Evolutionary conservation across 2,329 filamentous ascomycete genomes (phyloP), one percentile per base, ranked within the genome.

Genomic region (Pseudogymnoascus sp.): DNA sequence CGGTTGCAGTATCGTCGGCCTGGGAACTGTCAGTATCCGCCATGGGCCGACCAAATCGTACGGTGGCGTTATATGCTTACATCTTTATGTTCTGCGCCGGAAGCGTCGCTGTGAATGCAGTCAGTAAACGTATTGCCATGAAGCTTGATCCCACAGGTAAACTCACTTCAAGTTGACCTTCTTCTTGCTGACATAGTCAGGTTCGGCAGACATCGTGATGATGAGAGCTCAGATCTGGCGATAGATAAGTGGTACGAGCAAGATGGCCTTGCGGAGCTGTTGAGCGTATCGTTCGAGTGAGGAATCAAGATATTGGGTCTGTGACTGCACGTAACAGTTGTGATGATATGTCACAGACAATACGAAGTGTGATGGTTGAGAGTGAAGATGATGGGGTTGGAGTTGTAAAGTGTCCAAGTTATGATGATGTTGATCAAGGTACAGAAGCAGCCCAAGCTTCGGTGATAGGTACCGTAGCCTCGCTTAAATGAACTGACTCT

Each of bases 1-100:
- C 95, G 53, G 95, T 99, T 62, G 95, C 86, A 67, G 88, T 91
- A 75, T 96, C 95, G 76, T 97, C 90, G 72, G 91, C 87, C 87
- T 96, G 73, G 65, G 31, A 44, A 33, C 65, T 64, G 74, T 81
- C 70, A 77, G 74, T 71, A 69, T 70, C 44, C 10, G 44, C 64
- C 65, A 63, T 61, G 42, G 64, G 62, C 61, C 67, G 70, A 68
- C 63, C 67, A 66, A 62, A 68, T 69, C 38, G 69, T 67, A 66
- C 68, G 69, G 67, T 71, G 68, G 64, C 64, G 62, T 63, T 63
- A 38, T 60, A 71, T 73, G 50, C 85, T 75, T 83, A 96, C 91
- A 69, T 90, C 84, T 81, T 90, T 95, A 79, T 86, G 84, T 76
- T 96, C 91, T 67, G 90, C 88, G 76, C 93, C 93, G 66, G 93